phyloP scores from a whole-genome alignment of 2,329 filamentous ascomycete species.

The Cytospora chrysosperma region DNA sequence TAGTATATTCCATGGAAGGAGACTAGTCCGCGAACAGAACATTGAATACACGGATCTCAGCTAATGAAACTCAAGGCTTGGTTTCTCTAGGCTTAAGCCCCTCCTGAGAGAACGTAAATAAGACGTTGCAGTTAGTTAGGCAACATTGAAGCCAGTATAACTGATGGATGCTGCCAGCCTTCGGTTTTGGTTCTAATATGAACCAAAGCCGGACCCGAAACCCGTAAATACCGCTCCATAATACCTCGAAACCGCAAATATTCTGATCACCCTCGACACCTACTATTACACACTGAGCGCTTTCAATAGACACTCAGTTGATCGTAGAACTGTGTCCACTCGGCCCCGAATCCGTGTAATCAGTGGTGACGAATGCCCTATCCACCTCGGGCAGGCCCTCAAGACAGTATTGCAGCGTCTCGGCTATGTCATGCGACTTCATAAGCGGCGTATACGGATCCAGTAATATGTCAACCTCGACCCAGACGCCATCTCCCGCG shows the following conservation, averaged over 20 bases:
- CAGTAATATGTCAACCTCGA: conserved; percentile 60
- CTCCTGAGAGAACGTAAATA: too few species aligned
- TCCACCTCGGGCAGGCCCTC: conserved; percentile 47
- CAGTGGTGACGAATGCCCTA: conserved; percentile 41
- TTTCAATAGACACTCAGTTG: neutral
- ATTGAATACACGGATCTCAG: neutral
- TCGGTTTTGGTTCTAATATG: too few species aligned
- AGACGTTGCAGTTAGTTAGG: too few species aligned
- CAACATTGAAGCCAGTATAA: too few species aligned
- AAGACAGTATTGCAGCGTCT: conserved; percentile 62
- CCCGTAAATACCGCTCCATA: neutral
- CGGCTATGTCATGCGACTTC: conserved; percentile 57
- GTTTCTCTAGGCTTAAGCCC: neutral
- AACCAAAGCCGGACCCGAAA: neutral
- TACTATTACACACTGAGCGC: neutral
- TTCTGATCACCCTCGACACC: neutral
- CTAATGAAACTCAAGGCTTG: neutral
- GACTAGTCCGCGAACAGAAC: neutral
- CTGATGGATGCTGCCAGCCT: neutral
- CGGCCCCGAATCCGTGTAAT: conserved; percentile 59
- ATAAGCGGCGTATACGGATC: conserved; percentile 52
- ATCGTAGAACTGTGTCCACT: conserved; percentile 37
- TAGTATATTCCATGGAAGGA: neutral
- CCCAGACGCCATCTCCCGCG: conserved; percentile 61
- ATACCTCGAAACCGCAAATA: neutral